phyloP scores from a whole-genome alignment of 1,284 basidiomycete species.

The Puccinia coronata region DNA sequence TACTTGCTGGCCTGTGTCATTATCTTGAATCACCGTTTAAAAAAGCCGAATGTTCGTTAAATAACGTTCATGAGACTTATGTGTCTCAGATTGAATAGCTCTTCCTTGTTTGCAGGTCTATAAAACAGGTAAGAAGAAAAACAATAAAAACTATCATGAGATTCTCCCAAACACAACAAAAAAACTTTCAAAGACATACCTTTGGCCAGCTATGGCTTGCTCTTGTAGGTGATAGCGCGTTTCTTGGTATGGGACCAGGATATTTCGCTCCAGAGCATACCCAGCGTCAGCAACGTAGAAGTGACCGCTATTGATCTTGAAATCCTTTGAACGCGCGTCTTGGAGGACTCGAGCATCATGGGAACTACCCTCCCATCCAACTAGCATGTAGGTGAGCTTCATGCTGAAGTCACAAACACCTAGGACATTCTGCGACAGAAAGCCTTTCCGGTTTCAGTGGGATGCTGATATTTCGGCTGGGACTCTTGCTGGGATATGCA shows the following conservation, averaged over 20 bases:
- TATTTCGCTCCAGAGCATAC: conserved; percentile 56
- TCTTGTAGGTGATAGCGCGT: conserved; percentile 53
- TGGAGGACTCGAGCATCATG: conserved; percentile 58
- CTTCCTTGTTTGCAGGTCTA: conserved; percentile 47
- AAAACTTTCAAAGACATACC: not conserved
- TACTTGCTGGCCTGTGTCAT: too few relatives aligned
- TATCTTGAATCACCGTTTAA: too few relatives aligned
- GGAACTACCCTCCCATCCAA: conserved; percentile 60
- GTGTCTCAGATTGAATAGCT: conserved; percentile 47
- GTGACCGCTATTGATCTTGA: conserved; percentile 57
- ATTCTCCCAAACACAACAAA: not conserved
- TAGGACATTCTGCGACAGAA: conserved; percentile 59
- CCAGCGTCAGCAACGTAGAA: conserved; percentile 62
- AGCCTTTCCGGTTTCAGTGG: conserved; percentile 59
- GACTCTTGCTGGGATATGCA: conserved; percentile 58
- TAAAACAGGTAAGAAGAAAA: not conserved
- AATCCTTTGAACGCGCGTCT: conserved; percentile 54
- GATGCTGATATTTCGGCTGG: conserved; percentile 53
- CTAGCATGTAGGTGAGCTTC: conserved; percentile 58
- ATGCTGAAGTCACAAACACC: conserved; percentile 57
- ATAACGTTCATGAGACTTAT: too few relatives aligned
- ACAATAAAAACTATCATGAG: not conserved
- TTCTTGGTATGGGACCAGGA: conserved; percentile 53
- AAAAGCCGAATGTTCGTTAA: too few relatives aligned
- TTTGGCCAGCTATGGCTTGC: conserved; percentile 28